Evolutionary conservation across 805 yeast genomes (phyloP).

Genomic region (Pichia eremophila): DNA sequence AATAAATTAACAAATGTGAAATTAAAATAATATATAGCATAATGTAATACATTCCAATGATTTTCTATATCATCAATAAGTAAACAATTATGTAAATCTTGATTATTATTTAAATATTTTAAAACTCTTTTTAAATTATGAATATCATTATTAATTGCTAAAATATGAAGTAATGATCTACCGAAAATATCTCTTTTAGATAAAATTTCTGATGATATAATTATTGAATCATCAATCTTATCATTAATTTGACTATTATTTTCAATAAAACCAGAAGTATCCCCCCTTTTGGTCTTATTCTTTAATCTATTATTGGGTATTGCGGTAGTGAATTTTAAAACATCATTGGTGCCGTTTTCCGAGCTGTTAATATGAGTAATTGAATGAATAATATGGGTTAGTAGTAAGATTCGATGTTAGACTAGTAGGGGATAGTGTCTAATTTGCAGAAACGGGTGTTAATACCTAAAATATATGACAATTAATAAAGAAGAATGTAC

Average conservation of each 20-base stretch:
- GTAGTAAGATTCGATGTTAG: no score
- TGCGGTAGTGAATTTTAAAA: constrained; percentile 12
- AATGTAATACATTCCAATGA: constrained; percentile 76
- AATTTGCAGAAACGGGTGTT: no score
- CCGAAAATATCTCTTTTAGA: constrained; percentile 60
- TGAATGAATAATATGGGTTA: no score
- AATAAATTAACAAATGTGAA: constrained; percentile 43
- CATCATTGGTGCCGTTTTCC: constrained; percentile 1
- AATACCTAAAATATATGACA: no score
- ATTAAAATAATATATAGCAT: constrained; percentile 50
- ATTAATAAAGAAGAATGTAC: no score
- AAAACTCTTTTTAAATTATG: constrained; percentile 39
- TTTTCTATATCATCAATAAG: constrained; percentile 56
- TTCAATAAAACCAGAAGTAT: not conserved
- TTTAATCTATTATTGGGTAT: not conserved
- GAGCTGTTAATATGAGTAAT: no score
- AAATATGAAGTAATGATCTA: constrained; percentile 45
- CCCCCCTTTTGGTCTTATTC: constrained; percentile 5
- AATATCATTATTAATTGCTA: constrained; percentile 40
- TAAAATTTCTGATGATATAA: not conserved
- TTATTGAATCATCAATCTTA: not conserved
- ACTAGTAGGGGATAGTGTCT: no score
- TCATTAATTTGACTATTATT: no score
- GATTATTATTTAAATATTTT: constrained; percentile 13
- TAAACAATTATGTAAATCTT: constrained; percentile 37